These are phyloP conservation scores for Candida sanyaensis DNA, from an alignment of 1,139 yeast species.

Conservation along the genomic window DNA sequence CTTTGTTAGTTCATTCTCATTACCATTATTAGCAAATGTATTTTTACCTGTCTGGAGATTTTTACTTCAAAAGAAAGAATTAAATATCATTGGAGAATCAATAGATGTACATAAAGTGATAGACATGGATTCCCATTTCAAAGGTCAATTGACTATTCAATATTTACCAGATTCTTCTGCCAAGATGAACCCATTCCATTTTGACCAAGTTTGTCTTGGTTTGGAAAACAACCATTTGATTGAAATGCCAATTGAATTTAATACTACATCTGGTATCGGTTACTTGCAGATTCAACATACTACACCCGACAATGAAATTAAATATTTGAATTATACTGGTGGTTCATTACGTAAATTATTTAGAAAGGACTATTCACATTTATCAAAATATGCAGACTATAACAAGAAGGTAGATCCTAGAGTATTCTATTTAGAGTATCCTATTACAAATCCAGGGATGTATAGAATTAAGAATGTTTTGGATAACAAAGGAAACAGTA, in stretches of 20 bases:
- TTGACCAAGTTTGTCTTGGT: slow-evolving; percentile 60
- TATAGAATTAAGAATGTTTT: slow-evolving; percentile 67
- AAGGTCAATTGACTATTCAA: slow-evolving; percentile 83
- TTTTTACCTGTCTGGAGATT: slow-evolving; percentile 48
- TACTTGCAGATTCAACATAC: slow-evolving; percentile 64
- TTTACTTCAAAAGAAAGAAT: slow-evolving; percentile 54
- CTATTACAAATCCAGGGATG: slow-evolving; percentile 68
- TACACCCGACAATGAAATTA: slow-evolving; percentile 54
- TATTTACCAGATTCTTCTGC: slow-evolving; percentile 93
- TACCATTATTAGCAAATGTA: slow-evolving; percentile 36
- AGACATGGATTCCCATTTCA: slow-evolving; percentile 73
- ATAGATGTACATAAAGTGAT: slow-evolving; percentile 43
- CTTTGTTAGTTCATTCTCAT: slow-evolving; percentile 40
- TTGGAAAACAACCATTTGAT: slow-evolving; percentile 19
- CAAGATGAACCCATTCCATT: slow-evolving; percentile 72
- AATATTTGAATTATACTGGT: slow-evolving; percentile 55
- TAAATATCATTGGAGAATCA: slow-evolving; percentile 66
- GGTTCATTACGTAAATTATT: slow-evolving; percentile 52
- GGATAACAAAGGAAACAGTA: slow-evolving; percentile 64
- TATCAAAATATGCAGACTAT: slow-evolving; percentile 23
- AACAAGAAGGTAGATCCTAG: slow-evolving; percentile 23
- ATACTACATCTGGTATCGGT: slow-evolving; percentile 76
- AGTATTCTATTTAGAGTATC: slow-evolving; percentile 54
- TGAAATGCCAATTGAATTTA: slow-evolving; percentile 74
- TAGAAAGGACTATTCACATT: slow-evolving; percentile 42